A percentile compares a stretch with the other conserved stretches of the same genome.
These are phyloP conservation scores for Microstegium vimineum DNA, from an alignment of 176 grass and related monocot species.

Conservation along the genomic window DNA sequence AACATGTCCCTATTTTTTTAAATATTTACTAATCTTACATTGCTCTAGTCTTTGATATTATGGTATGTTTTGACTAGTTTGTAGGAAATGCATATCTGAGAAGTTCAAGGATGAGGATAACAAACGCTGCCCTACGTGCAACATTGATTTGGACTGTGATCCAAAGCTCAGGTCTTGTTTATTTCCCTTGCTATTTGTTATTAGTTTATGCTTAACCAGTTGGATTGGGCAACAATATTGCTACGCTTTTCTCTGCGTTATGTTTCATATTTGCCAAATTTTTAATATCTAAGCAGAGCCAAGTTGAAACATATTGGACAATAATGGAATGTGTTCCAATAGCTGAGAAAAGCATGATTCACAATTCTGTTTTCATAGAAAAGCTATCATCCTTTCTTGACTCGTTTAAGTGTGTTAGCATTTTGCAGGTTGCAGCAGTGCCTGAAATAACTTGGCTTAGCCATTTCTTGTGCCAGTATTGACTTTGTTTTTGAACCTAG, in stretches of 20 bases:
- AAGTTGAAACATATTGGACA: neutral
- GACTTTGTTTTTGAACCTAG: neutral
- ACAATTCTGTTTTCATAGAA: neutral
- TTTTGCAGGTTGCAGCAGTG: neutral
- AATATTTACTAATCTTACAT: neutral
- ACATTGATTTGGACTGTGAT: slow-evolving; percentile 25
- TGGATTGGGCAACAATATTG: neutral
- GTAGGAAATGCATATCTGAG: slow-evolving; percentile 38
- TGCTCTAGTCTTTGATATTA: neutral
- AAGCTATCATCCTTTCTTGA: neutral
- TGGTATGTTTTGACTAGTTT: slow-evolving; percentile 24
- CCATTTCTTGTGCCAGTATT: neutral
- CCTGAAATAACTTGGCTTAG: neutral
- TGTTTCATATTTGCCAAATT: neutral
- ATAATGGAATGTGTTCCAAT: neutral
- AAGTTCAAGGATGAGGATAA: slow-evolving; percentile 36
- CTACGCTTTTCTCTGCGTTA: neutral
- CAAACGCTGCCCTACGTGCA: slow-evolving; percentile 39
- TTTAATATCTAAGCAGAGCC: neutral
- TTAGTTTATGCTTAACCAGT: neutral
- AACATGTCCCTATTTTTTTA: neutral
- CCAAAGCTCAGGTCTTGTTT: slow-evolving; percentile 41
- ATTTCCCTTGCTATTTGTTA: neutral
- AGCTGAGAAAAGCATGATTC: neutral
- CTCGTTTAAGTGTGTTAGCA: neutral